Evolutionary conservation across 23 red algal species (phyloP), one percentile per base, ranked within the genome.

Genomic region (Gracilaria caudata): DNA sequence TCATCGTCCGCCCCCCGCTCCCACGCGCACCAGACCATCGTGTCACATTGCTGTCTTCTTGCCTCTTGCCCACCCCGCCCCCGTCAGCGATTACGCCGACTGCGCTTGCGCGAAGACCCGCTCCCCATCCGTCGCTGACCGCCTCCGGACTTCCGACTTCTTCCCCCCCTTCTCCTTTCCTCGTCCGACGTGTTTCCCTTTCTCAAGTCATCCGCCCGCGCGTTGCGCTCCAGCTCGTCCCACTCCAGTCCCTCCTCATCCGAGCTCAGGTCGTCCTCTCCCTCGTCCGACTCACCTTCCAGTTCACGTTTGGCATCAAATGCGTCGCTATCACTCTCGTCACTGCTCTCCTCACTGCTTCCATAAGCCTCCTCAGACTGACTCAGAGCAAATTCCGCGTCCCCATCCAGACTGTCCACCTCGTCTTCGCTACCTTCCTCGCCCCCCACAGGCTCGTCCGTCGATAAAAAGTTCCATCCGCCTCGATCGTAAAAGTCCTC

Each of bases 161-260:
- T 46, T 11, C 86, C 75, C 78, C 63, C 29, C 17, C 72, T 37
- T 7, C 72, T 37, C 17, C 82, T 58, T 49, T 93, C 90, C 19
- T 93, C 90, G 57, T 93, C 90, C 8, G 81, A 93, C 4, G 49
- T 54, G 7, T 32, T 19, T 37, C 68, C 90, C 37, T 84, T 83
- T 34, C 90, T 60, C 68, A 78, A 38, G 80, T 93, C 90, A 38
- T 83, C 90, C 24, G 64, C 68, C 4, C 77, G 81, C 5, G 96
- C 92, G 19, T 85, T 81, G 53, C 88, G 65, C 70, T 98, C 96
- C 82, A 95, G 24, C 68, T 93, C 96, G 23, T 98, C 96, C 96
- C 96, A 98, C 37, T 90, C 86, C 41, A 90, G 30, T 2, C 96
- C 96, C 72, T 98, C 96, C 36, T 98, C 96, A 28, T 89, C 88